Base-by-base conservation (phyloP, 768 basidiomycete genomes). In the Suillus placidus region DNA sequence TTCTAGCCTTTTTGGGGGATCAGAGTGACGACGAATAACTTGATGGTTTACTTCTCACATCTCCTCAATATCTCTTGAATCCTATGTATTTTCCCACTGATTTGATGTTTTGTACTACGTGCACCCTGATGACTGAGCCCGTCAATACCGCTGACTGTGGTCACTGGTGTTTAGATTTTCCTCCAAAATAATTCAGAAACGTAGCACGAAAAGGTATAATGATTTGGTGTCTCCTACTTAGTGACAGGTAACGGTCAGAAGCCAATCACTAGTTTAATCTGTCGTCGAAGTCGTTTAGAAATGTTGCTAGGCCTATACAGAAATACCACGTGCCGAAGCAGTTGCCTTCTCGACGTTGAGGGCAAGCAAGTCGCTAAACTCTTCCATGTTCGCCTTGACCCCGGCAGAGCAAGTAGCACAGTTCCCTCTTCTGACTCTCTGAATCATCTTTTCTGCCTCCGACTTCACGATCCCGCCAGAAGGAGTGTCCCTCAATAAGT, bases 1-100 rank as follows among this genome's bases (percentile, higher is more conserved):
- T 93, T 60, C 85, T 84, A 80, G 89, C 88, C 6, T 93, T 93
- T 73, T 78, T 93, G 66, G 82, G 78, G 45, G 88, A 90, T 70
- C 89, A 92, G 71, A 91, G 90, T 69, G 89, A 89, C 43, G 84
- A 85, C 23, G 86, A 77, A 38, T 76, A 43, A 69, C 18, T 20
- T 12, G 6, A 58, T 26, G 12, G 57, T 12, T 16, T 18, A 10
- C 23, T 40, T 16, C 26, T 43, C 18, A 51, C 23, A 32, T 60
- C 37, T 42, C 18, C 20, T 55, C 42, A 18, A 60, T 60, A 42
- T 20, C 9, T 32, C 54, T n/a, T 55, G 54, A 55, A 35, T 35
- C 18, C 16, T 12, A 38, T 40, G 10, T 20, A 30, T 30, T 16
- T 40, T 60, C 26, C 12, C 9, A 40, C 16, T 38, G 23, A 58